Percentiles rank a stretch among this genome's conserved stretches.
phyloP scores from a whole-genome alignment of 345 rosid species.

The Eucalyptus coolabah region DNA sequence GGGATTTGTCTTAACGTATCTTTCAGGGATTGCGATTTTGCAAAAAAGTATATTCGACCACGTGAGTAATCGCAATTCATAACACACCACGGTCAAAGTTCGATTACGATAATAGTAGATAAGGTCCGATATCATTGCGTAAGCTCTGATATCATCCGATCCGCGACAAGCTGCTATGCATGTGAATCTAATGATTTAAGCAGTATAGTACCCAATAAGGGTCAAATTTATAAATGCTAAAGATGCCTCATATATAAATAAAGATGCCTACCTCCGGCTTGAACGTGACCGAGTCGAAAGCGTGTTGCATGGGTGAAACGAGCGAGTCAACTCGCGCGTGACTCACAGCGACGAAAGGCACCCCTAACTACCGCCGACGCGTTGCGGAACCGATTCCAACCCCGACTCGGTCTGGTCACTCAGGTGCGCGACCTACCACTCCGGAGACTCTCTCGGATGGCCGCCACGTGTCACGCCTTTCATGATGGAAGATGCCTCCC shows the following conservation, averaged over 20 bases:
- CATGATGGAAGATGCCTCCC: neutral
- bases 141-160: neutral
- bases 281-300: neutral
- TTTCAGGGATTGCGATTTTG: neutral
- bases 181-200: neutral
- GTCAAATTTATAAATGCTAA: neutral
- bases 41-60: neutral
- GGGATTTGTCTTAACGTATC: accelerated
- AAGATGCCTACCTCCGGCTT: neutral
- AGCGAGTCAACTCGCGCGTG: neutral
- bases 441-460: neutral
- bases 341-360: neutral
- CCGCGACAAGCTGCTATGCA: neutral
- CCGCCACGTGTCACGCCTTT: neutral
- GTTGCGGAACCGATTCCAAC: neutral
- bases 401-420: neutral
- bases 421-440: neutral
- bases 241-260: no score
- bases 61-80: neutral
- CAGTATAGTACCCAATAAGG: neutral
- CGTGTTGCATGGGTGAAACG: neutral
- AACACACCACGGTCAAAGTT: neutral
- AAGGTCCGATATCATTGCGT: accelerated
- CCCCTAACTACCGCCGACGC: neutral
- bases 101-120: neutral